Percentiles rank a stretch among this genome's conserved stretches.
Conservation (phyloP, 2,329 filamentous ascomycete species). For the Verticillium longisporum region DNA sequence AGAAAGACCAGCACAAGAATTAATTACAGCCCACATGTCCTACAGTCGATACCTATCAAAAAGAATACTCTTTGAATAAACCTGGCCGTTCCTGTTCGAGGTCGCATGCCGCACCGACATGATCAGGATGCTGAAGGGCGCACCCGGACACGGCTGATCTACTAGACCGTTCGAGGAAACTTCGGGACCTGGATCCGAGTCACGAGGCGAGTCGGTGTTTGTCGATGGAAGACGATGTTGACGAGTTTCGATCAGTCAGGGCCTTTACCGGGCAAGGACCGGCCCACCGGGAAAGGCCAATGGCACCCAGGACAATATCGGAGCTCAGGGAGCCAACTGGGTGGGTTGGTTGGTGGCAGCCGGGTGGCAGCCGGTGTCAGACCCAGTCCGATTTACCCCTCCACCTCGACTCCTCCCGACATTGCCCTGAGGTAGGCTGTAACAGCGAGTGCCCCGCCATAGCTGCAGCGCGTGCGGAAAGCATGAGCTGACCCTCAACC, state of each 20-base stretch:
- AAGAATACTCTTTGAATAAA: no score
- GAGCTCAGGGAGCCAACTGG: not conserved
- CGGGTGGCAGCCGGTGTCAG: not conserved
- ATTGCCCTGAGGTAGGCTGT: not conserved
- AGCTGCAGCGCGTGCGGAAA: not conserved
- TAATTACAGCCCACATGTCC: not conserved
- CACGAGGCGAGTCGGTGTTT: not conserved
- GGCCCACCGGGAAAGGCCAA: not conserved
- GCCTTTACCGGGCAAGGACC: not conserved
- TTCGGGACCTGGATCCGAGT: not conserved
- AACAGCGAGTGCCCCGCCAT: not conserved
- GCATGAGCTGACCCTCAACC: conserved; percentile 1
- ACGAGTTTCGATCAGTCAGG: not conserved
- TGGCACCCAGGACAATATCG: not conserved
- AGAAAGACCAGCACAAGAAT: not conserved
- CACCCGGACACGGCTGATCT: not conserved
- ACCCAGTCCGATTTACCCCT: not conserved
- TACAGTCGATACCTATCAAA: not conserved
- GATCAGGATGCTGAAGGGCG: not conserved
- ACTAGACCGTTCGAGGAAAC: not conserved
- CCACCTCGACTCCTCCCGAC: not conserved
- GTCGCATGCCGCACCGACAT: not conserved
- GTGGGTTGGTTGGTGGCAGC: not conserved
- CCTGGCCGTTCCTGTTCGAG: not conserved
- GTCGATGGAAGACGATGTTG: not conserved